These are phyloP conservation scores for Eucalyptus melliodora DNA, from an alignment of 345 rosid genomes.

Conservation along the genomic window DNA sequence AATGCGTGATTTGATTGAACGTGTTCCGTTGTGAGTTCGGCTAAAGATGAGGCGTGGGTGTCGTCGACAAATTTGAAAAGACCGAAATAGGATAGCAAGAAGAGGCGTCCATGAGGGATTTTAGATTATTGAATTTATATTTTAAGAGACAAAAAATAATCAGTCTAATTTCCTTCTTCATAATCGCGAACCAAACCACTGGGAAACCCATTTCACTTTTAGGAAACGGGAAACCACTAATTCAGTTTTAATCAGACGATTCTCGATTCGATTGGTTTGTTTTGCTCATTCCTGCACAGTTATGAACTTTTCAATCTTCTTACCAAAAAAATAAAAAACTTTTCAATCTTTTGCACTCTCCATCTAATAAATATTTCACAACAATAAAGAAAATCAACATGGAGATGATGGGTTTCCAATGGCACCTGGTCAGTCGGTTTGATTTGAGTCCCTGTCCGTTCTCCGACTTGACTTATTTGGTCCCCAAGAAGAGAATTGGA, in stretches of 20 bases:
- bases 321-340: not conserved
- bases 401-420: not conserved
- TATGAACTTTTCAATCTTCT: not conserved
- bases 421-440: not conserved
- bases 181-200: accelerated
- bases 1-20: not conserved
- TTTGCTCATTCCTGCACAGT: accelerated
- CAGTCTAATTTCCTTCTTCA: accelerated
- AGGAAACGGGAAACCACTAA: accelerated
- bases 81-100: not conserved
- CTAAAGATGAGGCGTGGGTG: not conserved
- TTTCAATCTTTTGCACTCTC: not conserved
- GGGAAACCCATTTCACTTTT: accelerated
- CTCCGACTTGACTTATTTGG: not conserved
- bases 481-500: not conserved
- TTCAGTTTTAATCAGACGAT: accelerated
- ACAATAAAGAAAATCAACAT: not conserved
- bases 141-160: no score
- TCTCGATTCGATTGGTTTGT: accelerated
- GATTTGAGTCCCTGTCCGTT: not conserved
- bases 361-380: not conserved
- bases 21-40: not conserved
- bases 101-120: not conserved
- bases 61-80: not conserved
- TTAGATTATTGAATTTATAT: no score